phyloP scores from a whole-genome alignment of 495 filamentous ascomycete genomes.

The Penicillium roqueforti region DNA sequence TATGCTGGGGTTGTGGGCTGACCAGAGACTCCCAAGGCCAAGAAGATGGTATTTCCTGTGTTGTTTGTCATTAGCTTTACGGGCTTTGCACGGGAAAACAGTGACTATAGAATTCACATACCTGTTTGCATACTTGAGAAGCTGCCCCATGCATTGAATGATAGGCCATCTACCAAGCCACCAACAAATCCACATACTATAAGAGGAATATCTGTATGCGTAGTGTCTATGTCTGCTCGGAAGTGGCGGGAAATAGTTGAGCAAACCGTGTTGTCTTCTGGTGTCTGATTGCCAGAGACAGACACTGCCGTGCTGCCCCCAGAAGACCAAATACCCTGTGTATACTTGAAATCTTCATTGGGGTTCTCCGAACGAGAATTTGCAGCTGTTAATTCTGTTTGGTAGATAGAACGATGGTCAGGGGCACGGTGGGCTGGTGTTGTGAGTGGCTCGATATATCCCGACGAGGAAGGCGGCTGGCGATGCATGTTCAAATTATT shows the following conservation, averaged over 20 bases:
- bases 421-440: background rate
- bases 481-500: slow-evolving; percentile 1
- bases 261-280: slow-evolving; percentile 14
- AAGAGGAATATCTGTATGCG: slow-evolving; percentile 31
- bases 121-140: slow-evolving; percentile 58
- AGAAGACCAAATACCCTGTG: slow-evolving; percentile 20
- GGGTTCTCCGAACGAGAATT: slow-evolving; percentile 3
- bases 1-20: slow-evolving; percentile 36
- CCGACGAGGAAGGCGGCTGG: background rate
- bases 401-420: background rate
- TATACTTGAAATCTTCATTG: slow-evolving; percentile 20
- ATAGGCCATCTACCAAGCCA: slow-evolving; percentile 37
- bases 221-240: slow-evolving; percentile 19
- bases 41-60: slow-evolving; percentile 39
- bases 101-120: slow-evolving; percentile 14
- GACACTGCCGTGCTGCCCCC: slow-evolving; percentile 27
- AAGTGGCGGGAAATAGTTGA: slow-evolving; percentile 13
- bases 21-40: slow-evolving; percentile 35
- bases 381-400: background rate
- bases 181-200: slow-evolving; percentile 37
- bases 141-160: slow-evolving; percentile 50
- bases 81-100: background rate
- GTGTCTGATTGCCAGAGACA: slow-evolving; percentile 15
- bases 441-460: background rate
- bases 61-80: background rate